phyloP scores from a whole-genome alignment of 495 filamentous ascomycete species.

The Aspergillus kassunensis region DNA sequence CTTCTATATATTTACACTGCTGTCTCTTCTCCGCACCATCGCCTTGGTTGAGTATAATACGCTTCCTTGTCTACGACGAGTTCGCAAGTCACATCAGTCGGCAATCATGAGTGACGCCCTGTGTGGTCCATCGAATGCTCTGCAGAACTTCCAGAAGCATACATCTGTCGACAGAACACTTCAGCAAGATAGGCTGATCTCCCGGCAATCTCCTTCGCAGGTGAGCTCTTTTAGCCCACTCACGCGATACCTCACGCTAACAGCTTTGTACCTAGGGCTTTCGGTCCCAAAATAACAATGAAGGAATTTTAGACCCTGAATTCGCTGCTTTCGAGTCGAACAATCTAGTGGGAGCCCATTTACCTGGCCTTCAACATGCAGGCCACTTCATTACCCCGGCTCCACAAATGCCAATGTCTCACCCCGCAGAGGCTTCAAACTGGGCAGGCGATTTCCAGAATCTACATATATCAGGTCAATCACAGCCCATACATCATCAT shows the following conservation, averaged over 20 bases:
- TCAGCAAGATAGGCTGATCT: constrained; percentile 74
- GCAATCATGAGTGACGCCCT: constrained; percentile 71
- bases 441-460: constrained; percentile 53
- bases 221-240: constrained; percentile 33
- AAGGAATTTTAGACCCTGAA: constrained; percentile 59
- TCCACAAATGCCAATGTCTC: constrained; percentile 18
- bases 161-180: constrained; percentile 69
- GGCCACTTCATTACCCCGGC: constrained; percentile 23
- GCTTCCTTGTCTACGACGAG: neutral
- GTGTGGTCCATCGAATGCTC: constrained; percentile 86
- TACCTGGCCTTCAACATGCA: constrained; percentile 31
- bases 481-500: constrained; percentile 30
- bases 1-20: neutral
- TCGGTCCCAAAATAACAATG: constrained; percentile 52
- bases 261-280: constrained; percentile 50
- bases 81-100: neutral
- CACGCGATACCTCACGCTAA: constrained; percentile 11
- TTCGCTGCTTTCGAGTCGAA: constrained; percentile 67
- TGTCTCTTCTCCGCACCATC: neutral
- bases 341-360: constrained; percentile 30
- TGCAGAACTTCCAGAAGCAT: constrained; percentile 82
- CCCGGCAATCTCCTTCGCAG: constrained; percentile 51
- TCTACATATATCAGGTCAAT: constrained; percentile 38
- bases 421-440: constrained; percentile 18
- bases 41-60: neutral